Evolutionary conservation across 352 stramenopile species (phyloP).

Genomic region (Phytophthora vignae): DNA sequence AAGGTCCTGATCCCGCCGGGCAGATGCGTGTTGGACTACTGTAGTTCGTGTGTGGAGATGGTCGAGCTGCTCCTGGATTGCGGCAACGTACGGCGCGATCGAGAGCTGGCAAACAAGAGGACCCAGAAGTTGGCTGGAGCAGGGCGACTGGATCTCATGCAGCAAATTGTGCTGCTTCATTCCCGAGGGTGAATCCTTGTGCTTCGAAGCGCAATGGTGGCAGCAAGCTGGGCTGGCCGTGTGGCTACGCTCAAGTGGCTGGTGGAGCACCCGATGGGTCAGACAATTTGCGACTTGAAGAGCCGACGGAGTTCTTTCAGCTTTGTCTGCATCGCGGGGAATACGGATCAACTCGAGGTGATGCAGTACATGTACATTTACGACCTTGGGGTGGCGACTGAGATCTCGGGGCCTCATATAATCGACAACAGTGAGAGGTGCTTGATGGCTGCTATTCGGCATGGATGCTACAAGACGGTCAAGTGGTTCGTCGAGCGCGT

Average conservation of each 20-base stretch:
- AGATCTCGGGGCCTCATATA: not conserved
- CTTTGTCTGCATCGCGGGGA: not conserved
- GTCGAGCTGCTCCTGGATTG: slow-evolving; percentile 21
- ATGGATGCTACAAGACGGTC: not conserved
- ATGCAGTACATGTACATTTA: slow-evolving; percentile 8
- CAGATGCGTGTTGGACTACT: slow-evolving; percentile 15
- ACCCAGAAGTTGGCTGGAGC: slow-evolving; percentile 2
- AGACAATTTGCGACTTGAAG: not conserved
- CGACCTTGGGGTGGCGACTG: not conserved
- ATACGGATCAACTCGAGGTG: not conserved
- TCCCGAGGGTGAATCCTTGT: not conserved
- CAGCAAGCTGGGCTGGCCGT: not conserved
- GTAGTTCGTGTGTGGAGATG: not conserved
- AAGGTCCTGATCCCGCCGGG: slow-evolving; percentile 5
- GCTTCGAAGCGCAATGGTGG: not conserved
- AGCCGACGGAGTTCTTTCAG: not conserved
- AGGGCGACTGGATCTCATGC: slow-evolving; percentile 18
- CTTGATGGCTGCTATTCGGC: not conserved
- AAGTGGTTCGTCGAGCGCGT: slow-evolving; percentile 5
- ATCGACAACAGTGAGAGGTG: not conserved
- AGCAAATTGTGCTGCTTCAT: slow-evolving; percentile 11
- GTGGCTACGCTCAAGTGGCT: slow-evolving; percentile 11
- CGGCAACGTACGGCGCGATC: not conserved
- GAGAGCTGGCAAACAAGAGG: not conserved
- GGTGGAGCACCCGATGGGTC: slow-evolving; percentile 6